Base-by-base conservation (phyloP, 1,284 basidiomycete species). In the Irpex sp. region DNA sequence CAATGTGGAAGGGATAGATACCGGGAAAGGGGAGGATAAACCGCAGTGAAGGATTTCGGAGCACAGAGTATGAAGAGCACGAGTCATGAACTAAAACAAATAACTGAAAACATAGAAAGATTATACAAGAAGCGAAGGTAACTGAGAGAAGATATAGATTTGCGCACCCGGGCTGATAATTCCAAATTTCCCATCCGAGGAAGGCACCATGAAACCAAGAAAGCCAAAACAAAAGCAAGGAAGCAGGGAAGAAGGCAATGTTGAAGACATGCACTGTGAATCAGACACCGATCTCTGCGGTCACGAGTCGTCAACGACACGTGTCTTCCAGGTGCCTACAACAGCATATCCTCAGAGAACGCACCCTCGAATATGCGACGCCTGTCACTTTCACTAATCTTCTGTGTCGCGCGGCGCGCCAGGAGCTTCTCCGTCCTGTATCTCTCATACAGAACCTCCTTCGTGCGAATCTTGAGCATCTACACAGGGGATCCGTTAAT, bases 371-470 rank as follows among this genome's bases (percentile, higher is more conserved):
- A 74, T 70, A 93, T 76, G 67, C 85, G 82, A 69, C 86, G 82
- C 66, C 86, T 80, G 71, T 91, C 84, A 65, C 87, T 86, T 60
- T 90, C 87, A 61, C 86, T 85, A 69, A 93, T 91, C 66, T 87
- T 84, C 68, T 82, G 81, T 35, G 92, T 93, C 31, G 90, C 91
- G 64, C 92, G 87, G 65, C 91, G 82, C 35, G 90, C 90, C 17
- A 94, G 83, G 61, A 94, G 82, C 74, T 93, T 93, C 78, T 94
- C 90, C 0, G 91, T 93, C 69, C 92, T 81, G 75, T 85, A 94
- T 69, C 85, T 88, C 77, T 94, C 92, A 72, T 94, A 94, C 72
- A 93, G 75, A 61, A 92, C 90, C 71, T 94, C 90, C 69, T 87
- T 89, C 51, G 92, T 93, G 64, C 87, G 85, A 60, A 79, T 84